Evolutionary conservation across 1,284 basidiomycete species (phyloP), one percentile per base, ranked within the genome.

Genomic region (Sanghuangporus baumii): DNA sequence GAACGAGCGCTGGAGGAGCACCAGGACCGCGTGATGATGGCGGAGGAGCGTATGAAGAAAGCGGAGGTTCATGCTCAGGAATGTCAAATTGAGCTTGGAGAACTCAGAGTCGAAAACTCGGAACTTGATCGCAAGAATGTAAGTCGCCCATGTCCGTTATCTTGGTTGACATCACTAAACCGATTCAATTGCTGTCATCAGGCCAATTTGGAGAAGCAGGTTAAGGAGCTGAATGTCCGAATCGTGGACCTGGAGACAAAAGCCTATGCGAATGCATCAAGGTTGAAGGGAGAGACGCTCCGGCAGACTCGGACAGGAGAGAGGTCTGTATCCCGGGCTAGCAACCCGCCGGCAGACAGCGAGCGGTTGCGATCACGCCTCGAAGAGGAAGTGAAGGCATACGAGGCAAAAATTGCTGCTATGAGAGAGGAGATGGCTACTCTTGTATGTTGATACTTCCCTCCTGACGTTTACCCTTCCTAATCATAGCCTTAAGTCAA

Each of bases 161-260:
- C 52, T 54, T 55, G 63, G 18, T n/a, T 46, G 43, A 52, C 46
- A 66, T 60, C 48, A 31, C 16, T 18, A 18, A 23, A 46, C 2
- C 18, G 1, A 7, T 52, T 52, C 31, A 43, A 26, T 31, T 60
- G 48, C 55, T 40, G 23, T 41, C 57, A 54, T 37, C 66, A 94
- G 91, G 90, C 89, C 9, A 85, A 80, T 64, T 78, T 94, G 20
- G 91, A 93, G 76, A 92, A 91, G 70, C 88, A 92, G 72, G 80
- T 89, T 69, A 93, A 93, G 71, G 89, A 93, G 56, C 75, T 93
- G 38, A 91, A 92, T 63, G 81, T 91, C 41, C 87, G 86, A 37
- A 84, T 93, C 63, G 86, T 91, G 7, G 91, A 93, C 69, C 77
- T 93, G 11, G 92, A 93, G 72, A 91, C 90, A 0, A 88, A 81